These are phyloP conservation scores for Cryptococcus sp. DNA, from an alignment of 1,284 basidiomycete species.

Conservation along the genomic window DNA sequence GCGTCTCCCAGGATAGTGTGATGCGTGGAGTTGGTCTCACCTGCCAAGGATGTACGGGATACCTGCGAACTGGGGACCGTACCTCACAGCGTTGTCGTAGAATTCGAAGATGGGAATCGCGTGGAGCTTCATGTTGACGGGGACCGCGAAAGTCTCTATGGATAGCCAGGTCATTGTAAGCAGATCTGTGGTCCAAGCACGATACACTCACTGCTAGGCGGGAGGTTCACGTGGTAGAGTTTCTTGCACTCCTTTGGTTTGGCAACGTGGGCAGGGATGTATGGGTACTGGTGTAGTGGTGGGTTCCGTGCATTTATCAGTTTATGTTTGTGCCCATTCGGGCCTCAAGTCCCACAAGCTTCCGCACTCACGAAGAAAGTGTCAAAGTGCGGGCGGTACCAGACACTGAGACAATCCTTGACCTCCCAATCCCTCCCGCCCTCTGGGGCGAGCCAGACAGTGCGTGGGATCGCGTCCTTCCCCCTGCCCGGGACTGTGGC, in stretches of 20 bases:
- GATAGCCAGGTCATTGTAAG: not conserved
- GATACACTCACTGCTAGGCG: conserved; percentile 72
- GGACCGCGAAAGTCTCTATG: conserved; percentile 88
- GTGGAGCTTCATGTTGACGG: conserved; percentile 97
- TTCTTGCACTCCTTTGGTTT: conserved; percentile 99
- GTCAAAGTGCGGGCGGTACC: conserved; percentile 97
- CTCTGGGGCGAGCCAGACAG: conserved; percentile 50
- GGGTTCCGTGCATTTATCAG: not conserved
- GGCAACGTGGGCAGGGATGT: conserved; percentile 92
- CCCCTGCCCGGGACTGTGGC: not conserved
- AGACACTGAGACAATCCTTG: conserved; percentile 87
- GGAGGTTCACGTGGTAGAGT: conserved; percentile 91
- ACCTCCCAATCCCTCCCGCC: conserved; percentile 82
- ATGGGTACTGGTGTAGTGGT: conserved; percentile 72
- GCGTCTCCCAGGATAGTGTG: no score
- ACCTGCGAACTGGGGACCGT: conserved; percentile 89
- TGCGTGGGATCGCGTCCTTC: not conserved
- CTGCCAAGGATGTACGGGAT: conserved; percentile 90
- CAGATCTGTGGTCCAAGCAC: not conserved
- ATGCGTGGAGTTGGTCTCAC: conserved; percentile 51
- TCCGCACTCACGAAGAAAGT: conserved; percentile 81
- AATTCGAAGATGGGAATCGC: conserved; percentile 94
- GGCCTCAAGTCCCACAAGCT: not conserved
- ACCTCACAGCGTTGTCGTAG: conserved; percentile 93
- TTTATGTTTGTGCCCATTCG: not conserved